A percentile compares a stretch with the other conserved stretches of the same genome.
Conservation (phyloP, 2,329 filamentous ascomycete species). For the Microcyclospora pomicola region DNA sequence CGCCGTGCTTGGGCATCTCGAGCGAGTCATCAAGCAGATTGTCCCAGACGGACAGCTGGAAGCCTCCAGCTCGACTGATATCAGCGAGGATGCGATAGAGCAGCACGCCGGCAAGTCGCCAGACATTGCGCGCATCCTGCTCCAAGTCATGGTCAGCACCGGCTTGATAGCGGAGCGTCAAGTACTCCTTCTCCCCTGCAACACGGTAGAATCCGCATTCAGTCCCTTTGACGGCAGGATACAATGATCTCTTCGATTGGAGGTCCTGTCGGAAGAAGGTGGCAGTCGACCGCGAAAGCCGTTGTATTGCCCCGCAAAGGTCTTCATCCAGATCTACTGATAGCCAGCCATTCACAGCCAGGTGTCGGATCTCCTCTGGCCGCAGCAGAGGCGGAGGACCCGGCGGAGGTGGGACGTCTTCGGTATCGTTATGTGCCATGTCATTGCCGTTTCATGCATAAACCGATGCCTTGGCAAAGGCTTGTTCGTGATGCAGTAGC, state of each 20-base stretch:
- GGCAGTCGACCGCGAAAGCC: slow-evolving; percentile 1
- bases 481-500: no score
- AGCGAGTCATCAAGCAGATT: slow-evolving; percentile 10
- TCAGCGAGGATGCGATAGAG: slow-evolving; percentile 17
- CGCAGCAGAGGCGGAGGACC: slow-evolving; percentile 9
- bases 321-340: slow-evolving; percentile 1
- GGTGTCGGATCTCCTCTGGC: slow-evolving; percentile 3
- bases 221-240: slow-evolving; percentile 13
- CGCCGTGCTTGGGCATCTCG: slow-evolving; percentile 5
- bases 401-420: not conserved
- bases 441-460: no score
- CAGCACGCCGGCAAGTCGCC: slow-evolving; percentile 9
- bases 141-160: slow-evolving; percentile 2
- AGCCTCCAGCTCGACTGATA: slow-evolving; percentile 10
- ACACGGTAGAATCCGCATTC: slow-evolving; percentile 17
- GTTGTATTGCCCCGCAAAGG: slow-evolving; percentile 1
- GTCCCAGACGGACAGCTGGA: slow-evolving; percentile 12
- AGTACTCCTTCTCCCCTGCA: slow-evolving; percentile 16
- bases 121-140: slow-evolving; percentile 6
- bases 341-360: slow-evolving; percentile 6
- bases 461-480: no score
- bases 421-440: not conserved
- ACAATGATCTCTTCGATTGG: slow-evolving; percentile 4
- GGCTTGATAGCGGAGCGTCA: slow-evolving; percentile 13
- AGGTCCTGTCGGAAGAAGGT: slow-evolving; percentile 4